Evolutionary conservation across 345 rosid genomes (phyloP), one percentile per base, ranked within the genome.

Genomic region (Eucalyptus decipiens): DNA sequence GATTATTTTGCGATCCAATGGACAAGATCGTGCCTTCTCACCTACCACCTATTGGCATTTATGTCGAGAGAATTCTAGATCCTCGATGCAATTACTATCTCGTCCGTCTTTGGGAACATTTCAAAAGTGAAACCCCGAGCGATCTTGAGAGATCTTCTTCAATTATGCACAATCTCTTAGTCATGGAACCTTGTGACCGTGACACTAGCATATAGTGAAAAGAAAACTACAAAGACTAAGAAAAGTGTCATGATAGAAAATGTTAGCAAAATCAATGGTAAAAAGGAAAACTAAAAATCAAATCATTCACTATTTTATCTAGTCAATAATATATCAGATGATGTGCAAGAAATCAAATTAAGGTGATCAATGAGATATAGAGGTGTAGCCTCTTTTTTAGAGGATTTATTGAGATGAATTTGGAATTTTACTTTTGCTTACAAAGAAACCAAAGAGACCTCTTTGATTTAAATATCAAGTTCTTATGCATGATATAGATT

Each of bases 121-220:
- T 5, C 30, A 0, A 56, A 56, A 56, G 58, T 26, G 1, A 52
- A 52, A 56, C 2, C 1, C 1, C 10, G 2, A 5, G 6, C 6
- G 2, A 56, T 24, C 21, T 56, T 56, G 3, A 24, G 13, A 23
- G 62, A 13, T 56, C 62, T 56, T 56, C 30, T 56, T 56, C 62
- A 10, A 24, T 56, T 24, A 56, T 23, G 62, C 28, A 56, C 12
- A 2, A 4, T 56, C 30, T 5, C 4, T 24, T 24, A 4, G 30
- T 10, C 62, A 0, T 10, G 6, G 13, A 56, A 56, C 13, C 62
- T 56, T 2, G 1, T 9, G 62, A 56, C 30, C 30, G 0, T 56
- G 13, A 56, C 62, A 56, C 30, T 24, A 56, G 30, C 62, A 56
- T 56, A 23, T 9, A 56, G 13, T 5, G 13, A 56, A 56, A 56